Conservation (phyloP, 1,139 yeast species). For the Pichia sp. region DNA sequence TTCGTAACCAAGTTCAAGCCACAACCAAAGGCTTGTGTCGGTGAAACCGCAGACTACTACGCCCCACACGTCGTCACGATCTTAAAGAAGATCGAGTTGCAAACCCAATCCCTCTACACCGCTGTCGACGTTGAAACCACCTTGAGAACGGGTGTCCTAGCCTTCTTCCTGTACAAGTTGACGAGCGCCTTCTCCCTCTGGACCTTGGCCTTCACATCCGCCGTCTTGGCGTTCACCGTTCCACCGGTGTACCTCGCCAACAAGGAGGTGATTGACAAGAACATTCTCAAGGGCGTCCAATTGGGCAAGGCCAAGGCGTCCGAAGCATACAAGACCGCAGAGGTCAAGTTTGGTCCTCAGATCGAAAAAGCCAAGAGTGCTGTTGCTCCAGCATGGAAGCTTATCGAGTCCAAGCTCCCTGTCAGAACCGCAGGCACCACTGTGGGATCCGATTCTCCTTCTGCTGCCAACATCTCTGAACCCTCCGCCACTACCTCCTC, state of each 20-base stretch:
- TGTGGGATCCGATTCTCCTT: conserved; percentile 44
- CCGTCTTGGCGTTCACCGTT: conserved; percentile 63
- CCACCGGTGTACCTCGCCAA: conserved; percentile 73
- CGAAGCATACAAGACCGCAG: conserved; percentile 48
- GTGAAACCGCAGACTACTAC: conserved; percentile 38
- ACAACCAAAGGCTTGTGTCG: conserved; percentile 32
- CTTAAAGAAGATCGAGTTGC: conserved; percentile 42
- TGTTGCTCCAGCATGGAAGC: conserved; percentile 61
- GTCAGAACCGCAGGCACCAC: conserved; percentile 72
- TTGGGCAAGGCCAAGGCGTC: conserved; percentile 53
- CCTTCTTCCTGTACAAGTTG: conserved; percentile 64
- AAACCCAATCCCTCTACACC: conserved; percentile 57
- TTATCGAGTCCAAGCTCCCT: conserved; percentile 56
- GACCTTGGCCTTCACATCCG: conserved; percentile 54
- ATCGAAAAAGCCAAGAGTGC: conserved; percentile 45
- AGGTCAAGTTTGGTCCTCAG: conserved; percentile 48
- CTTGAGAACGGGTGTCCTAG: conserved; percentile 63
- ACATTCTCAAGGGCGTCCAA: conserved; percentile 53
- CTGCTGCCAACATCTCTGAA: neutral
- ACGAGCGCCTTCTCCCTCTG: conserved; percentile 76
- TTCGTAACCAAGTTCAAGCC: conserved; percentile 66
- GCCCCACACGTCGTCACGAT: conserved; percentile 44
- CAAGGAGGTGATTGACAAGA: conserved; percentile 78
- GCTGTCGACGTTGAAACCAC: conserved; percentile 67
- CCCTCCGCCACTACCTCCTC: conserved; percentile 24